Conservation (phyloP, 306 rosid species). For the Carpinus fangiana region DNA sequence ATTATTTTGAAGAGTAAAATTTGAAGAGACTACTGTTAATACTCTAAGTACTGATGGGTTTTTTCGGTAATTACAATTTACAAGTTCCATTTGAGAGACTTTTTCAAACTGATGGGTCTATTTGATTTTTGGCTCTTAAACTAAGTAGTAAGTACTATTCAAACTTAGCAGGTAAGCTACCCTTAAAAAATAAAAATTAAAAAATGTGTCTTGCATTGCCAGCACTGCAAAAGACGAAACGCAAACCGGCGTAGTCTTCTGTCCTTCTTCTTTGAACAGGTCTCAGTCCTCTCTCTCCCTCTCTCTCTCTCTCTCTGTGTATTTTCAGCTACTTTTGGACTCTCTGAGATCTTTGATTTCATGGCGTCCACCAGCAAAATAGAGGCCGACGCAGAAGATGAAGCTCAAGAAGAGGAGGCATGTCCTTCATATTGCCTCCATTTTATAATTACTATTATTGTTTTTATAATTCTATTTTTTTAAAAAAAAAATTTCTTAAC, state of each 20-base stretch:
- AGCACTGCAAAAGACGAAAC: background rate
- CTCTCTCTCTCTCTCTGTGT: background rate
- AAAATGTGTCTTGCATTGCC: too few relatives aligned
- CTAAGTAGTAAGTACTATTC: too few relatives aligned
- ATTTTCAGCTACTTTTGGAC: background rate
- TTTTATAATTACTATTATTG: background rate
- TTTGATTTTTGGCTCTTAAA: too few relatives aligned
- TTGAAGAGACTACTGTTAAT: too few relatives aligned
- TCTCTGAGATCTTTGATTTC: conserved; percentile 21
- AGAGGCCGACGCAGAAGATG: conserved; percentile 46
- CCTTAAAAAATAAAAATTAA: too few relatives aligned
- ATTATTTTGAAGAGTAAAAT: too few relatives aligned
- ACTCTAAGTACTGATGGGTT: too few relatives aligned
- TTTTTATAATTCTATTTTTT: too few relatives aligned
- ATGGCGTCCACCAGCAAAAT: conserved; percentile 76
- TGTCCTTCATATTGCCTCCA: background rate
- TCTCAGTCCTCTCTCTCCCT: background rate
- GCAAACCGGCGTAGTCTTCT: background rate
- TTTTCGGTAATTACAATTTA: too few relatives aligned
- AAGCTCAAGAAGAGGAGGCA: conserved; percentile 62
- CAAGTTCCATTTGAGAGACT: too few relatives aligned
- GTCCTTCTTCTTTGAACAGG: background rate
- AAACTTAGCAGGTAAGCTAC: too few relatives aligned
- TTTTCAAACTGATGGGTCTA: too few relatives aligned
- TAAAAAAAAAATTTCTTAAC: background rate